Base-by-base conservation (phyloP, 768 basidiomycete species). In the Megacollybia marginata region DNA sequence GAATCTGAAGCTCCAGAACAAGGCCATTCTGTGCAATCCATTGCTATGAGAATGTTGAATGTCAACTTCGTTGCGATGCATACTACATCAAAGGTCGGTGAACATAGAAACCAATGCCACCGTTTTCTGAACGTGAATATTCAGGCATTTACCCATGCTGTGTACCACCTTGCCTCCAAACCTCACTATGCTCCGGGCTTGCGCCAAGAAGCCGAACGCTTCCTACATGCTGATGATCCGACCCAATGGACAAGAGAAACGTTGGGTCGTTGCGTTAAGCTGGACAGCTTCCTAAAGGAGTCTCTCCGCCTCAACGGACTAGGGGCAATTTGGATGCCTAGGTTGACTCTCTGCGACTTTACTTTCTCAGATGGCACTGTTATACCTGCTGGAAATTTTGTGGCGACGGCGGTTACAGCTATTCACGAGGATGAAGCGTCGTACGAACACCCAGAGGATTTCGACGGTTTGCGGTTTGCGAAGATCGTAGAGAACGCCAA, bases 201-300 rank as follows among this genome's bases (percentile, higher is more conserved):
- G 4, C 65, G 73, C 13, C 60, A 70, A 33, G 75, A 77, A 53
- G 54, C 55, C 1, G 66, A 64, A 44, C 46, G 36, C 0, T 55
- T 58, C 5, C 19, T 70, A 19, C 52, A 33, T 13, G 62, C 64
- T 35, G 61, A 69, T 60, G 68, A 36, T 61, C 65, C 35, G 60
- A 55, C 32, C 52, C 69, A 42, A 4, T 76, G 75, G 48, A 66
- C 65, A 18, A 57, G 62, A 20, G 55, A 74, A n/a, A 55, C 59
- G 12, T 59, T 66, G 9, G 65, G 67, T 53, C 65, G n/a, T 59
- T 69, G 58, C 71, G 63, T 54, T 54, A 67, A 66, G 50, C 42
- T 73, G 6, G 71, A 74, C 48, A 74, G 68, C 48, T 72, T 75
- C 45, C 38, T 74, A 38, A 68, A 62, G 48, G 73, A 74, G 52